Percentiles rank a stretch among this genome's conserved stretches.
phyloP scores from a whole-genome alignment of 2,329 filamentous ascomycete genomes.

The Trichoderma polysporum region DNA sequence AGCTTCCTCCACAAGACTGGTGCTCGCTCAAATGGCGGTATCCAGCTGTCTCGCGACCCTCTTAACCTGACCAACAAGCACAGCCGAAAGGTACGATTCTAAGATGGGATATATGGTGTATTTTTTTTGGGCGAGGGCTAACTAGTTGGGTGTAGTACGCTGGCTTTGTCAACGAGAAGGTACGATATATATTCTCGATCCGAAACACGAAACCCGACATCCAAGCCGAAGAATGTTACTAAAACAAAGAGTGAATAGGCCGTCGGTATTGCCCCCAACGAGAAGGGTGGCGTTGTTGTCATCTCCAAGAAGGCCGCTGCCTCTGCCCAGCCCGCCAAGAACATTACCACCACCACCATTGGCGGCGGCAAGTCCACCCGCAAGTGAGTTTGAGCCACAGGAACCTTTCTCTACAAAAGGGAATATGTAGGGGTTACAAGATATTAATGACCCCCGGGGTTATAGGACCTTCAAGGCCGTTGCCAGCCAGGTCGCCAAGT shows the following conservation, averaged over 20 bases:
- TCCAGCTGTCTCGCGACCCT: conserved; percentile 91
- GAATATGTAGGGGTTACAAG: background rate
- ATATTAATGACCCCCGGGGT: conserved; percentile 20
- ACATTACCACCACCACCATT: conserved; percentile 65
- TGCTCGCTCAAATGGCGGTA: conserved; percentile 68
- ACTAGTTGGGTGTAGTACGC: conserved; percentile 63
- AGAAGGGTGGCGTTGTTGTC: conserved; percentile 78
- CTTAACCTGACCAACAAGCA: conserved; percentile 92
- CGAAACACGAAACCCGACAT: background rate
- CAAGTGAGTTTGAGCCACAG: conserved; percentile 49
- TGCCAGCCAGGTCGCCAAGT: conserved; percentile 78
- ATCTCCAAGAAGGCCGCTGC: conserved; percentile 79
- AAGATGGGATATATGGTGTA: background rate
- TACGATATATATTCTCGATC: conserved; percentile 41
- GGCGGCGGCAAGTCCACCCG: conserved; percentile 70
- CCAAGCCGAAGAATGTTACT: background rate
- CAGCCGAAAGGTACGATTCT: conserved; percentile 72
- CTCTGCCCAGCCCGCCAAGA: conserved; percentile 70
- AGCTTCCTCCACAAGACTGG: conserved; percentile 89
- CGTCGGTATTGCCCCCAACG: conserved; percentile 71
- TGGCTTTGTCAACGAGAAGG: conserved; percentile 92
- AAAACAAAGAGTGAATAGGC: conserved; percentile 56
- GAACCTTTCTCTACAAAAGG: background rate
- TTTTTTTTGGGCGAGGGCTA: conserved; percentile 30
- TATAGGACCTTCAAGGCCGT: conserved; percentile 83